These are phyloP conservation scores for Trametes sanguinea DNA, from an alignment of 768 basidiomycete species.

Conservation along the genomic window DNA sequence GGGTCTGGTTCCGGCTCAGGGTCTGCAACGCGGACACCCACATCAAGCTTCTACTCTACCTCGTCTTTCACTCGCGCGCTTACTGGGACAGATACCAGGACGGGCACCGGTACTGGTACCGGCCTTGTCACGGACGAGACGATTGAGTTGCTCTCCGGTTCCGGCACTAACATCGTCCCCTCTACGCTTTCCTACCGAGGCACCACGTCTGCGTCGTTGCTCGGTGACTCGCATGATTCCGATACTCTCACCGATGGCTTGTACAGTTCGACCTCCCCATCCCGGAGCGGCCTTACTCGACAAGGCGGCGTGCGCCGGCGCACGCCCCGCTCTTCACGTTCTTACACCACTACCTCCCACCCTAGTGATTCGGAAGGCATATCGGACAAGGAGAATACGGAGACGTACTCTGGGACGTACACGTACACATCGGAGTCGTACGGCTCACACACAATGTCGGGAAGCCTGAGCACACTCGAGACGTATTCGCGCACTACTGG, in stretches of 20 bases:
- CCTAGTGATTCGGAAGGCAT: slow-evolving; percentile 41
- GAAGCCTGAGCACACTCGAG: slow-evolving; percentile 32
- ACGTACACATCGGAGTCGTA: slow-evolving; percentile 14
- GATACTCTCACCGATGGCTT: slow-evolving; percentile 35
- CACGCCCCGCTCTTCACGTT: slow-evolving; percentile 45
- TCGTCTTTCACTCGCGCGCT: slow-evolving; percentile 35
- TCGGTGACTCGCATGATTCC: slow-evolving; percentile 62
- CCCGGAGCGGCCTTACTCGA: slow-evolving; percentile 53
- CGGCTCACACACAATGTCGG: slow-evolving; percentile 10
- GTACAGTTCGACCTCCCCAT: slow-evolving; percentile 49
- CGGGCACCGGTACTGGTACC: slow-evolving; percentile 33
- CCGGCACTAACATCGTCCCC: slow-evolving; percentile 47
- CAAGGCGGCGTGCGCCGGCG: slow-evolving; percentile 59
- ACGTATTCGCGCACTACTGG: slow-evolving; percentile 27
- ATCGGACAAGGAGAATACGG: slow-evolving; percentile 61
- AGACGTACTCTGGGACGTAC: slow-evolving; percentile 28
- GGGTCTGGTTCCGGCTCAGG: slow-evolving; percentile 38
- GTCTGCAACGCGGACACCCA: slow-evolving; percentile 35
- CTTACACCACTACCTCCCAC: slow-evolving; percentile 46
- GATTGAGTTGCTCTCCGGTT: slow-evolving; percentile 41
- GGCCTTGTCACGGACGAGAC: slow-evolving; percentile 43
- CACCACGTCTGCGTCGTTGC: slow-evolving; percentile 54
- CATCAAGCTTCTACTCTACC: slow-evolving; percentile 40
- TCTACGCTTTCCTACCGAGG: slow-evolving; percentile 56
- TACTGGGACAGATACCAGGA: slow-evolving; percentile 27